Base-by-base conservation (phyloP, 2,329 filamentous ascomycete species). In the Scopulariopsis brevicaulis region DNA sequence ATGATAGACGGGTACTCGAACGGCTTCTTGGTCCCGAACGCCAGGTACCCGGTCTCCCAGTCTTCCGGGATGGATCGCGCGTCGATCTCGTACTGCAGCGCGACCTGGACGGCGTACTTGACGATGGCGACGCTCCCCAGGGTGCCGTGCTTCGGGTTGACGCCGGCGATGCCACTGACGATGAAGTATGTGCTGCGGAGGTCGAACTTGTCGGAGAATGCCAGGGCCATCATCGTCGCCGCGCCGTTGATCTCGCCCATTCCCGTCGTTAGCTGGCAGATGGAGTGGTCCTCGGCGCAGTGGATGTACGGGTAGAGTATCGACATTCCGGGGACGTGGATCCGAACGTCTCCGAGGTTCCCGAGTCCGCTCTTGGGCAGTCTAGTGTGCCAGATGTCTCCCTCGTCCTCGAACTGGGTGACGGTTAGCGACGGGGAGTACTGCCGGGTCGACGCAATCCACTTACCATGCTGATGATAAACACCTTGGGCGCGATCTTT, bases 181-280 rank as follows among this genome's bases (percentile, higher is more conserved):
- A 91, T 69, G 69, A 90, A 89, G 71, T 91, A 91, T 1, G 87
- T 86, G 54, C 74, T 69, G 1, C 72, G 77, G 14, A 91, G 75
- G 69, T 90, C 77, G 68, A 91, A 89, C 12, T 72, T 65, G 1
- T 73, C 67, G 0, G 82, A 86, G 15, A 85, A 75, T n/a, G 81
- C 73, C 11, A 90, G 74, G 0, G 87, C 81, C 53, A 78, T 78
- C 60, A 88, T 77, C 0, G 84, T 84, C 7, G 79, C 71, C 0
- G 88, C 88, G 0, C 88, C 86, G 66, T 91, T 92, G 73, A 91
- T 89, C 70, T 90, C 86, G 11, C 78, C 76, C 68, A 86, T 84
- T 58, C 86, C 86, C 1, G 83, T 82, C 10, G 83, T 82, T 53
- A 89, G 64, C 65, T 90, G 86, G 70, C 88, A 91, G 54, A 91